Conservation (phyloP, 208 protist genomes). For the Leptomonas seymouri region DNA sequence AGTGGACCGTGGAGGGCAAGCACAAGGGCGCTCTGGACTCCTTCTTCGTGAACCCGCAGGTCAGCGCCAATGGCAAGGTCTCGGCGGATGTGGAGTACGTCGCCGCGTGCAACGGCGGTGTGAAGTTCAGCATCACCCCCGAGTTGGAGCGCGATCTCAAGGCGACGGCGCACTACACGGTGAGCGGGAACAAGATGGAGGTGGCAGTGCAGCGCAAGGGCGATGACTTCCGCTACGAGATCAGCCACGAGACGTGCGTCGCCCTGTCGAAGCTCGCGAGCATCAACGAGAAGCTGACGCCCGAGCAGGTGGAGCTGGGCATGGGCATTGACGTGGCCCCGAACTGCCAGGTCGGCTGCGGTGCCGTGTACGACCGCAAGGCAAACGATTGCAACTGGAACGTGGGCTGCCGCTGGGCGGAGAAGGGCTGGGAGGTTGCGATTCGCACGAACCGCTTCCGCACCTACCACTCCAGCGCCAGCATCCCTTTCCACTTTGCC, state of each 20-base stretch:
- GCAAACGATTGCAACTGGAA: conserved; percentile 73
- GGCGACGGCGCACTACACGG: conserved; percentile 44
- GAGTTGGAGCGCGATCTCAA: conserved; percentile 35
- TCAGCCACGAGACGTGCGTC: conserved; percentile 48
- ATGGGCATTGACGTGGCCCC: conserved; percentile 56
- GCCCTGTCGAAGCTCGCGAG: conserved; percentile 41
- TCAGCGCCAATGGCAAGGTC: conserved; percentile 39
- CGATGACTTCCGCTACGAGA: conserved; percentile 54
- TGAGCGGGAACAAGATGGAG: conserved; percentile 71
- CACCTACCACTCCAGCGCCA: conserved; percentile 54
- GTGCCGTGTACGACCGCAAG: conserved; percentile 53
- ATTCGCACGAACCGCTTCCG: conserved; percentile 58
- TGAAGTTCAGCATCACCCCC: conserved; percentile 63
- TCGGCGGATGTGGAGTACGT: conserved; percentile 68
- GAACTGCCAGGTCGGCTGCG: conserved; percentile 65
- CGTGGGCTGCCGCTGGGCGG: conserved; percentile 53
- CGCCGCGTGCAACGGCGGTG: conserved; percentile 39
- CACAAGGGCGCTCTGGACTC: conserved; percentile 65
- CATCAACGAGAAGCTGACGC: conserved; percentile 74
- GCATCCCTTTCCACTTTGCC: conserved; percentile 39
- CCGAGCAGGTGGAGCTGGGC: conserved; percentile 58
- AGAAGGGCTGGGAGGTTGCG: conserved; percentile 45
- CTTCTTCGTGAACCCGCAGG: conserved; percentile 68
- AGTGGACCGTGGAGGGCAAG: conserved; percentile 83
- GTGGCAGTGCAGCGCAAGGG: conserved; percentile 34